Percentiles rank a stretch among this genome's conserved stretches.
Evolutionary conservation across 139 green algal genomes (phyloP).

Genomic region (Tetraselmis striata): DNA sequence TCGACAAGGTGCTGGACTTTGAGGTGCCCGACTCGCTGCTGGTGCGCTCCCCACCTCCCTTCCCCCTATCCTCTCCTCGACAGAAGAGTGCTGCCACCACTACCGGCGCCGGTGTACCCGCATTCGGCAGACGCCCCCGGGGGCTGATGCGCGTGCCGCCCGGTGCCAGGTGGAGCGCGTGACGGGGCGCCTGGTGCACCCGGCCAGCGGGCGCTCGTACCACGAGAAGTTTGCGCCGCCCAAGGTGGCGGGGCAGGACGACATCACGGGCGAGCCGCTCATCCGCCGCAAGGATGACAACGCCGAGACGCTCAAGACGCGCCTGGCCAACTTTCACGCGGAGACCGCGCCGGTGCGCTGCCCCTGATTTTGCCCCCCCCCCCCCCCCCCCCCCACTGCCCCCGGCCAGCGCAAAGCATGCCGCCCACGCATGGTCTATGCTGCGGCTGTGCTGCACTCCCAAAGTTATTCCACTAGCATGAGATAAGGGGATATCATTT

Average conservation of each 20-base stretch:
- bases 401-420: too few species aligned
- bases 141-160: too few species aligned
- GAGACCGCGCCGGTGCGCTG: constrained; percentile 77
- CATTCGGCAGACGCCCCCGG: too few species aligned
- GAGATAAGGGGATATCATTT: too few species aligned
- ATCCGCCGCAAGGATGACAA: constrained; percentile 97
- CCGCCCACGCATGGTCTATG: too few species aligned
- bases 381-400: background rate
- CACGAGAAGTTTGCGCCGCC: constrained; percentile 93
- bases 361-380: too few species aligned
- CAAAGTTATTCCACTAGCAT: too few species aligned
- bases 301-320: constrained; percentile 86
- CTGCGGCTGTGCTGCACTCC: too few species aligned
- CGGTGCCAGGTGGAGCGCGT: constrained; percentile 90
- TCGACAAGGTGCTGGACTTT: constrained; percentile 95
- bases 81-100: too few species aligned
- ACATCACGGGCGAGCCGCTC: constrained; percentile 88
- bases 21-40: constrained; percentile 78
- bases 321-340: constrained; percentile 81
- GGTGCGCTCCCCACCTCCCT: too few species aligned
- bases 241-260: constrained; percentile 64
- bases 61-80: too few species aligned
- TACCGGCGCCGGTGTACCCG: too few species aligned
- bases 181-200: constrained; percentile 84
- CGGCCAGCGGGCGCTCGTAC: constrained; percentile 85